Evolutionary conservation across 352 stramenopile species (phyloP).

Genomic region (Thraustochytrium sp.): DNA sequence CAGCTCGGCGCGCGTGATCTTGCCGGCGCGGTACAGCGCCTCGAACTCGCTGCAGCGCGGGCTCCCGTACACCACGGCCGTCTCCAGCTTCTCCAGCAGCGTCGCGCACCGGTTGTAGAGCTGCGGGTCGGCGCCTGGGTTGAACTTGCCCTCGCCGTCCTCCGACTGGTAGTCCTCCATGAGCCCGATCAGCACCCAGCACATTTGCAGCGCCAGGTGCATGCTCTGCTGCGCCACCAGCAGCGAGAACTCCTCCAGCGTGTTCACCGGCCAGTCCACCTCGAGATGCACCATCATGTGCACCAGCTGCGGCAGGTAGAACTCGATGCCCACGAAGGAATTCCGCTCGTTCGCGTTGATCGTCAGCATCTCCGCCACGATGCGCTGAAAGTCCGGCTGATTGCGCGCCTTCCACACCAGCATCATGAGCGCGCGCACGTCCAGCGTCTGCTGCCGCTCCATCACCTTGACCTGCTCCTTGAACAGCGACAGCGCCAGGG

Average conservation of each 20-base stretch:
- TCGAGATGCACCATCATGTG: conserved; percentile 85
- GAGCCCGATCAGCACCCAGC: conserved; percentile 73
- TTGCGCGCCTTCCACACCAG: conserved; percentile 17
- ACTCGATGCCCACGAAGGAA: conserved; percentile 81
- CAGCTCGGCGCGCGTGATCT: conserved; percentile 62
- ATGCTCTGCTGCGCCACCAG: conserved; percentile 73
- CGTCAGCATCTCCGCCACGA: conserved; percentile 1
- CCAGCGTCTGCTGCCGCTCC: neutral
- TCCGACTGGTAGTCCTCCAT: conserved; percentile 81
- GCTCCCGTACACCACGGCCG: conserved; percentile 64
- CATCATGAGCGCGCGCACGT: neutral
- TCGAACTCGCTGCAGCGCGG: conserved; percentile 59
- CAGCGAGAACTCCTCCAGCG: conserved; percentile 73
- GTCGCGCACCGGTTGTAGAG: conserved; percentile 73
- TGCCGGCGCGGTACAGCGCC: conserved; percentile 63
- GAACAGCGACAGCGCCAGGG: neutral
- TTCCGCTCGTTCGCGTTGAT: conserved; percentile 44
- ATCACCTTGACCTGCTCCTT: conserved; percentile 29
- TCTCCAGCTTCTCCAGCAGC: conserved; percentile 68
- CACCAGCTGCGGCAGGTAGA: conserved; percentile 77
- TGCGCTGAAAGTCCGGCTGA: neutral
- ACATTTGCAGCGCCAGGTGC: conserved; percentile 76
- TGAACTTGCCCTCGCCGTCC: conserved; percentile 57
- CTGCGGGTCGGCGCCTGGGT: conserved; percentile 63
- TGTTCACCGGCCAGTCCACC: conserved; percentile 66